A percentile compares a stretch with the other conserved stretches of the same genome.
Evolutionary conservation across 148 eudicot genomes (phyloP).

Genomic region (Hydrangea macrophylla): DNA sequence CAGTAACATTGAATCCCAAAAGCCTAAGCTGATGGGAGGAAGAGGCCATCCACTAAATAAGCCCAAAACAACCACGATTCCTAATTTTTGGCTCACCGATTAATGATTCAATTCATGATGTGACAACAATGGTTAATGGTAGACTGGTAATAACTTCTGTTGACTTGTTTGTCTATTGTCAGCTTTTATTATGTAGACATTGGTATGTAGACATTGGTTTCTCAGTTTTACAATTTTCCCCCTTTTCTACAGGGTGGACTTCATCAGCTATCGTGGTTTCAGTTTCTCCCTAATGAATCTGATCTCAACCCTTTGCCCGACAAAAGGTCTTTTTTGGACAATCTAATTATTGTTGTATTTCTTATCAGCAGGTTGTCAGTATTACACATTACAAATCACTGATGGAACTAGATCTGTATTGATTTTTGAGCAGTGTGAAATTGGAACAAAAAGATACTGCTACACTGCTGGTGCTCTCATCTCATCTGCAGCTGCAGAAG

Average conservation of each 20-base stretch:
- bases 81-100: too few species aligned
- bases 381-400: background rate
- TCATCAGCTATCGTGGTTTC: conserved; percentile 89
- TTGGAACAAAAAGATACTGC: conserved; percentile 66
- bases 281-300: conserved; percentile 74
- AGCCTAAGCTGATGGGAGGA: too few species aligned
- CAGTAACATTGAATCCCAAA: too few species aligned
- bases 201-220: background rate
- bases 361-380: background rate
- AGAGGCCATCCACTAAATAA: too few species aligned
- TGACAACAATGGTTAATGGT: too few species aligned
- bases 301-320: conserved; percentile 54
- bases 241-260: conserved; percentile 70
- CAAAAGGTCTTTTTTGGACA: conserved; percentile 46
- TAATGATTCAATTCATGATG: too few species aligned
- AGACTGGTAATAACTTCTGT: too few species aligned
- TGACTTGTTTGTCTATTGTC: too few species aligned
- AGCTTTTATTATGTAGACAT: background rate
- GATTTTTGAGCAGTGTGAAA: conserved; percentile 36
- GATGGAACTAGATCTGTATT: conserved; percentile 18
- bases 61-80: too few species aligned
- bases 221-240: background rate
- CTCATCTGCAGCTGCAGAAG: conserved; percentile 84
- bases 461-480: conserved; percentile 55
- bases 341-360: background rate